These are phyloP conservation scores for Ophiocordyceps australis DNA, from an alignment of 2,329 filamentous ascomycete genomes.

Conservation along the genomic window DNA sequence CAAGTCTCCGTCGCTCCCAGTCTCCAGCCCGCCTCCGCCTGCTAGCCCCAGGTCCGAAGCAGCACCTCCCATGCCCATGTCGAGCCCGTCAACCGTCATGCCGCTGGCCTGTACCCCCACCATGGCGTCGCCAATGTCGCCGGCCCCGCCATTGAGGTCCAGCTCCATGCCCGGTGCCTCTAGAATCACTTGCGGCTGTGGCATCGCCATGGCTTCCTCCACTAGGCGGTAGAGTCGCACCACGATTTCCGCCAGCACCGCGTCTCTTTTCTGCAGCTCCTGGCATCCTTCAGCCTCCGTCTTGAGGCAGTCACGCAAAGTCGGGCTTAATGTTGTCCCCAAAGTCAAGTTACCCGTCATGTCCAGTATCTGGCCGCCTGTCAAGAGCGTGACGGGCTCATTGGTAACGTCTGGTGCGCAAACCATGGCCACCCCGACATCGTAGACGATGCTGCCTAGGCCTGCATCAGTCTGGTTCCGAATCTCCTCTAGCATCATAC, in stretches of 20 bases:
- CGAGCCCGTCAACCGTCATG: constrained; percentile 23
- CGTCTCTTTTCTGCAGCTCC: constrained; percentile 35
- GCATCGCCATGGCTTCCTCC: constrained; percentile 41
- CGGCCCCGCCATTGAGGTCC: constrained; percentile 17
- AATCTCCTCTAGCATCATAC: constrained; percentile 48
- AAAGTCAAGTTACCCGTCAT: constrained; percentile 28
- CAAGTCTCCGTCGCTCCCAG: constrained; percentile 17
- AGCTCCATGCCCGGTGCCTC: constrained; percentile 21
- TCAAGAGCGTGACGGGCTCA: constrained; percentile 13
- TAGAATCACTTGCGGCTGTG: constrained; percentile 21
- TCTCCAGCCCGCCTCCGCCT: constrained; percentile 11
- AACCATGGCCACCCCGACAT: constrained; percentile 50
- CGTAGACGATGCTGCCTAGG: constrained; percentile 43
- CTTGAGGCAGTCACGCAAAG: constrained; percentile 41
- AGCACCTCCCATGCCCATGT: constrained; percentile 21
- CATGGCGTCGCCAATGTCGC: constrained; percentile 20
- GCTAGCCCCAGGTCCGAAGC: constrained; percentile 18
- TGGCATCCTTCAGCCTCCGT: constrained; percentile 38
- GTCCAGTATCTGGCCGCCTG: constrained; percentile 13
- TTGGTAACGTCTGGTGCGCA: constrained; percentile 45
- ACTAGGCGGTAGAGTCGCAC: constrained; percentile 46
- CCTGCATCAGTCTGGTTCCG: constrained; percentile 40
- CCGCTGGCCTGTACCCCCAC: constrained; percentile 19
- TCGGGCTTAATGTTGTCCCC: too few relatives aligned
- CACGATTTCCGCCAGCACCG: constrained; percentile 37